Base-by-base conservation (phyloP, 352 stramenopile genomes). In the Globisporangium spiculum region DNA sequence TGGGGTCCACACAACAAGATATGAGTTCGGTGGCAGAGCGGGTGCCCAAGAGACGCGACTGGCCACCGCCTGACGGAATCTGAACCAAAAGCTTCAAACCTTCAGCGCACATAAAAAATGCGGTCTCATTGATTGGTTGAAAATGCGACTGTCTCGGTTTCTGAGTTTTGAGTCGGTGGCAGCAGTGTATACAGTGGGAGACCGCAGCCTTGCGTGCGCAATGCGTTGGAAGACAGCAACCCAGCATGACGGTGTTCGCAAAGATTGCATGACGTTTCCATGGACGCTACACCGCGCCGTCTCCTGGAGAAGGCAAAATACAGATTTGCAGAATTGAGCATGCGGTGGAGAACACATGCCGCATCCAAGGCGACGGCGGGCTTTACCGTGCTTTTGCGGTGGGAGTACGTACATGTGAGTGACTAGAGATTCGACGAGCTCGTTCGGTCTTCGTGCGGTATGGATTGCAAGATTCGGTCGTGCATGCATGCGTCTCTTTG, bases 1-100 rank as follows among this genome's bases (percentile, higher is more conserved):
- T 72, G 18, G n/a, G 10, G 16, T 60, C 61, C 34, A 63, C 32
- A 50, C 70, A 22, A 22, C 77, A 67, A 54, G 58, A 65, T 67
- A 75, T 52, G 58, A 69, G 56, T 52, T 75, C 63, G 41, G 70
- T 69, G 16, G 69, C 44, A 4, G 24, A 38, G n/a, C 6, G 22
- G 1, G 30, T 60, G 20, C 53, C 22, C 12, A 48, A 59, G 60
- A 48, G 60, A 52, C 27, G 60, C 16, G 60, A 34, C 38, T 56
- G 7, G 56, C 22, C 56, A 62, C 56, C 32, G 12, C 30, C 32
- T 22, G 32, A 27, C n/a, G 16, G 8, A 56, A 30, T 16, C 48
- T 24, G 48, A 20, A 20, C 1, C 16, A 20, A 50, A 50, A 9
- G 41, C 41, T 20, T 50, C 41, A n/a, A n/a, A 9, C 12, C 16